Evolutionary conservation across 2,329 filamentous ascomycete species (phyloP).

Genomic region (Colletotrichum graminicola): DNA sequence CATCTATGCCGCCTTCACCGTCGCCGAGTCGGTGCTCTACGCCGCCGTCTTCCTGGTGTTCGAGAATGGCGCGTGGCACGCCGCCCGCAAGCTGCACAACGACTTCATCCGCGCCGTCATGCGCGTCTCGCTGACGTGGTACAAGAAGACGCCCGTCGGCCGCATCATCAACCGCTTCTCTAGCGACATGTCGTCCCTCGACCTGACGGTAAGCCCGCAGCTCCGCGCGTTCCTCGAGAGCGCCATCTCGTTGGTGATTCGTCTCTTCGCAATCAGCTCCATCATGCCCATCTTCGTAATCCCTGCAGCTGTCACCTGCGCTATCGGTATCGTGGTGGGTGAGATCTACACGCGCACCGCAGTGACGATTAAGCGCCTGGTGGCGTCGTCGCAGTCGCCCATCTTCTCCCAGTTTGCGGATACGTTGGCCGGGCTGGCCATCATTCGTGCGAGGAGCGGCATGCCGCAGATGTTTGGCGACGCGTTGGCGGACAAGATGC

Average conservation of each 20-base stretch:
- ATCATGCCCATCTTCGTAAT: slow-evolving; percentile 66
- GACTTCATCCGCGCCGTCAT: slow-evolving; percentile 65
- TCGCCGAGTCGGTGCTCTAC: slow-evolving; percentile 58
- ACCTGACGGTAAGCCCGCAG: slow-evolving; percentile 60
- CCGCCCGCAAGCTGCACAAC: slow-evolving; percentile 64
- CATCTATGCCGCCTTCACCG: slow-evolving; percentile 62
- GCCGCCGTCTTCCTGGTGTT: slow-evolving; percentile 60
- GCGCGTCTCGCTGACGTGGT: slow-evolving; percentile 68
- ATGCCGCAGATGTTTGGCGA: slow-evolving; percentile 60
- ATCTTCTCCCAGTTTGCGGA: slow-evolving; percentile 70
- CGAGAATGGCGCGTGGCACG: slow-evolving; percentile 68
- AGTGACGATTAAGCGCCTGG: slow-evolving; percentile 59
- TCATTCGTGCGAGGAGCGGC: slow-evolving; percentile 61
- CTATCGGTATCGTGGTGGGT: slow-evolving; percentile 59
- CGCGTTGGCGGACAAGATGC: slow-evolving; percentile 64
- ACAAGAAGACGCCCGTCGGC: slow-evolving; percentile 65
- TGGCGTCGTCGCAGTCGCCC: slow-evolving; percentile 63
- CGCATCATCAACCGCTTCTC: slow-evolving; percentile 68
- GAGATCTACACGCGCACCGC: slow-evolving; percentile 65
- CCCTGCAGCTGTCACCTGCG: slow-evolving; percentile 59
- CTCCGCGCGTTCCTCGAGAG: slow-evolving; percentile 59
- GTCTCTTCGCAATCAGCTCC: slow-evolving; percentile 61
- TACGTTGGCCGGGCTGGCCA: slow-evolving; percentile 61
- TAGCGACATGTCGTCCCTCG: slow-evolving; percentile 69
- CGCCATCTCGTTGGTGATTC: slow-evolving; percentile 57